Conservation (phyloP, 352 stramenopile species). For the Globisporangium carolinianum region DNA sequence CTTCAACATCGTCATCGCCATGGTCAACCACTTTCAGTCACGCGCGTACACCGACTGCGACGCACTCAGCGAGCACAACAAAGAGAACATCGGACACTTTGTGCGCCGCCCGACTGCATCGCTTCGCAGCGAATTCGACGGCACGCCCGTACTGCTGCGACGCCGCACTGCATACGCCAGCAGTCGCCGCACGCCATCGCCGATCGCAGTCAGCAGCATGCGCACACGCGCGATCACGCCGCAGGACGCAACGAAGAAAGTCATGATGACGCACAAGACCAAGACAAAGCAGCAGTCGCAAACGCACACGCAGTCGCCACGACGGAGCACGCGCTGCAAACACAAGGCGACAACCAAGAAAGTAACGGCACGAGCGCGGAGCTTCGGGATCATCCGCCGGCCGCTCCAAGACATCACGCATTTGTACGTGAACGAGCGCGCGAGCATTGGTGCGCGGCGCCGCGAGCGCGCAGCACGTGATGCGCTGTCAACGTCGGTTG, state of each 20-base stretch:
- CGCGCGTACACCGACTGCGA: constrained; percentile 30
- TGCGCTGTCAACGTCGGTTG: constrained; percentile 27
- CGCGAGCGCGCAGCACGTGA: constrained; percentile 5
- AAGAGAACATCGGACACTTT: constrained; percentile 65
- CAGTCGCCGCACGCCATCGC: constrained; percentile 3
- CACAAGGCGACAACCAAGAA: constrained; percentile 14
- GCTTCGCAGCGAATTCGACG: constrained; percentile 8
- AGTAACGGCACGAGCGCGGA: constrained; percentile 7
- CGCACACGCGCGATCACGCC: constrained; percentile 12
- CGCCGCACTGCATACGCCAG: background rate
- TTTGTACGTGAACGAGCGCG: constrained; percentile 40
- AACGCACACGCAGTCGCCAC: background rate
- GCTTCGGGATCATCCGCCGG: constrained; percentile 23
- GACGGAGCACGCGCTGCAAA: constrained; percentile 6
- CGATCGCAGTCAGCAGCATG: background rate
- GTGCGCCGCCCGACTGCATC: constrained; percentile 24
- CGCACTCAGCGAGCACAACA: constrained; percentile 37
- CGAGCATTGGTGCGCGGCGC: constrained; percentile 4
- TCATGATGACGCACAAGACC: constrained; percentile 19
- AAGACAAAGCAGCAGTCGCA: constrained; percentile 1
- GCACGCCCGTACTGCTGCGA: constrained; percentile 8
- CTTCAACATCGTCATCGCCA: constrained; percentile 2
- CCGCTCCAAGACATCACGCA: constrained; percentile 66
- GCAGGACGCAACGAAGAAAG: constrained; percentile 21
- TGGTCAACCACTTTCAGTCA: constrained; percentile 37